A percentile compares a stretch with the other conserved stretches of the same genome.
Evolutionary conservation across 208 protist genomes (phyloP).

Genomic region (Leishmania major): DNA sequence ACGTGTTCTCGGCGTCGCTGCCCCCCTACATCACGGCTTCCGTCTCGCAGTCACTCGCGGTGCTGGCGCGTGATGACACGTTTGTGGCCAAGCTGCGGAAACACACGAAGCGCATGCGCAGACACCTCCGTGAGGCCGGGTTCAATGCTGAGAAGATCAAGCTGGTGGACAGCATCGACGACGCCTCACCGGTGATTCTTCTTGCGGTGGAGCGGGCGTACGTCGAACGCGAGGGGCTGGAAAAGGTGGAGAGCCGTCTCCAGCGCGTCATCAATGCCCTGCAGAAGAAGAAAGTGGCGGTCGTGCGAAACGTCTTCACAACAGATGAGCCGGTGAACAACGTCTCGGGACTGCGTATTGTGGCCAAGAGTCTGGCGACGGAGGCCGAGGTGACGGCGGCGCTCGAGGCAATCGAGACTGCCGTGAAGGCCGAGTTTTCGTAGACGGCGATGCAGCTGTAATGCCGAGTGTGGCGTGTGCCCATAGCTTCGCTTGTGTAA

Average conservation of each 20-base stretch:
- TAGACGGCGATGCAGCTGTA: conserved; percentile 6
- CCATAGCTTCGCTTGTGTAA: not conserved
- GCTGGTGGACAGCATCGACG: conserved; percentile 59
- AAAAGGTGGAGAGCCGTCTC: conserved; percentile 64
- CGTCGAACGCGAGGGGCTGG: conserved; percentile 33
- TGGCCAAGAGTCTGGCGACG: conserved; percentile 63
- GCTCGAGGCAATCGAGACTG: conserved; percentile 44
- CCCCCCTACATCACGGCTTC: conserved; percentile 94
- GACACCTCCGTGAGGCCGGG: conserved; percentile 41
- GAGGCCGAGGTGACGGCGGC: conserved; percentile 54
- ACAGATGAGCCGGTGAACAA: conserved; percentile 63
- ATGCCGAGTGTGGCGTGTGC: not conserved
- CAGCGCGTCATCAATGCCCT: conserved; percentile 59
- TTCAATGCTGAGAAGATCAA: conserved; percentile 63
- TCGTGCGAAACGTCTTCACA: conserved; percentile 73
- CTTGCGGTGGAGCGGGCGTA: conserved; percentile 51
- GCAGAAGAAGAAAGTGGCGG: conserved; percentile 54
- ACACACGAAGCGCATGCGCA: conserved; percentile 57
- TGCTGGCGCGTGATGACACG: conserved; percentile 66
- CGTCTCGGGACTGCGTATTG: conserved; percentile 62
- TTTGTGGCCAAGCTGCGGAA: conserved; percentile 45
- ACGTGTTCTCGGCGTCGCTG: conserved; percentile 97
- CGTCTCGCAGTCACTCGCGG: conserved; percentile 69
- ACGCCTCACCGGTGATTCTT: conserved; percentile 74
- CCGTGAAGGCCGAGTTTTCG: conserved; percentile 65